Percentiles rank a stretch among this genome's conserved stretches.
Conservation (phyloP, 768 basidiomycete genomes). For the Pleurotus giganteus region DNA sequence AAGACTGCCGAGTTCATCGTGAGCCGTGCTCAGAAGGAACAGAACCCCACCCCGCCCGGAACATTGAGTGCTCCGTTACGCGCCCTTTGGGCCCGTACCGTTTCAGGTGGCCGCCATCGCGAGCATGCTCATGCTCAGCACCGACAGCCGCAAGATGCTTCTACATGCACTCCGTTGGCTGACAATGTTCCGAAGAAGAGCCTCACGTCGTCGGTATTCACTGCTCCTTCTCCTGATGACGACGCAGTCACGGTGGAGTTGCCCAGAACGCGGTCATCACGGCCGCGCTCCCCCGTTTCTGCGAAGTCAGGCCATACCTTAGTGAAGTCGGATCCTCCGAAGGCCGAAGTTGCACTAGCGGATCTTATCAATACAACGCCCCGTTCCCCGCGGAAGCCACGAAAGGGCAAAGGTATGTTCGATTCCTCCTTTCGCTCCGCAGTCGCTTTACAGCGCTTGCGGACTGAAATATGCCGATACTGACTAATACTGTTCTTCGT, state of each 20-base stretch:
- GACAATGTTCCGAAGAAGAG: slow-evolving; percentile 3
- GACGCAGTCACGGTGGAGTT: not conserved
- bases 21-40: slow-evolving; percentile 32
- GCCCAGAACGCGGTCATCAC: slow-evolving; percentile 2
- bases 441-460: not conserved
- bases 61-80: slow-evolving; percentile 12
- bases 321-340: not conserved
- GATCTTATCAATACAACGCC: slow-evolving; percentile 23
- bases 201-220: slow-evolving; percentile 11
- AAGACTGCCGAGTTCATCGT: slow-evolving; percentile 39
- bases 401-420: slow-evolving; percentile 40
- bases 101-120: slow-evolving; percentile 6
- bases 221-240: slow-evolving; percentile 12
- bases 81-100: slow-evolving; percentile 12
- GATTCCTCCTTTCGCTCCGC: slow-evolving; percentile 10
- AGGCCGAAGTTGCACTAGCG: slow-evolving; percentile 30
- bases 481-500: not conserved
- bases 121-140: not conserved
- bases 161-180: slow-evolving; percentile 1
- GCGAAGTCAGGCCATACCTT: not conserved
- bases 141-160: not conserved
- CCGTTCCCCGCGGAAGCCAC: slow-evolving; percentile 31
- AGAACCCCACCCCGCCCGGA: slow-evolving; percentile 7
- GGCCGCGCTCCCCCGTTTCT: slow-evolving; percentile 9
- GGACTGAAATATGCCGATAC: not conserved